Evolutionary conservation across 1,284 basidiomycete genomes (phyloP).

Genomic region (Blastosporella zonata): DNA sequence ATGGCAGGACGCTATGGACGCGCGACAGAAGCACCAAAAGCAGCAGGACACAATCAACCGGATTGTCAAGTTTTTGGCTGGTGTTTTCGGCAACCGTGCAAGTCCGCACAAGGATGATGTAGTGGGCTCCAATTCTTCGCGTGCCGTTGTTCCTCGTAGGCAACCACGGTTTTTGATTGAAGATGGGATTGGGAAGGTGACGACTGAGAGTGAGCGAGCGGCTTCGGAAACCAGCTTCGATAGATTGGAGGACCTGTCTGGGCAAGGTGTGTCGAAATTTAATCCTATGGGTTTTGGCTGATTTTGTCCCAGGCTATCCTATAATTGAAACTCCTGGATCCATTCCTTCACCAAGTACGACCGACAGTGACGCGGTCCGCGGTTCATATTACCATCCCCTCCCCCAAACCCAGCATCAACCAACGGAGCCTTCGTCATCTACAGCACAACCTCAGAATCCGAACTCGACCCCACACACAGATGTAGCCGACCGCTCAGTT

Average conservation of each 20-base stretch:
- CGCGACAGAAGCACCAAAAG: constrained; percentile 79
- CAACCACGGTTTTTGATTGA: constrained; percentile 67
- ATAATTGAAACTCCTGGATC: constrained; percentile 38
- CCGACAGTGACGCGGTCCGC: constrained; percentile 17
- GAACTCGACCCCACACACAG: constrained; percentile 17
- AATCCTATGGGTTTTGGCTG: constrained; percentile 7
- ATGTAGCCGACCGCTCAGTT: constrained; percentile 25
- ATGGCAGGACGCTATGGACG: constrained; percentile 89
- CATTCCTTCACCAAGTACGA: constrained; percentile 25
- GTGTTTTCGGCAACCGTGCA: constrained; percentile 75
- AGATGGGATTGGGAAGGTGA: constrained; percentile 42
- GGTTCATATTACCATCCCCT: constrained; percentile 15
- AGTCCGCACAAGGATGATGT: constrained; percentile 40
- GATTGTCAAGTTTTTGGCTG: constrained; percentile 91
- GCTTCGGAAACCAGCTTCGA: constrained; percentile 12
- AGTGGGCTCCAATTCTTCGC: constrained; percentile 32
- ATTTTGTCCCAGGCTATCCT: constrained; percentile 23
- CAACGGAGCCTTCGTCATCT: constrained; percentile 10
- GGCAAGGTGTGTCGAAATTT: constrained; percentile 6
- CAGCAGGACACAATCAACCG: constrained; percentile 98
- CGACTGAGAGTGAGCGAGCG: constrained; percentile 31
- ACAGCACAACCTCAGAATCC: constrained; percentile 7
- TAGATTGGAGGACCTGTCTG: constrained; percentile 13
- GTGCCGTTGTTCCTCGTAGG: constrained; percentile 49
- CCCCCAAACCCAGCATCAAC: constrained; percentile 4